A percentile compares a stretch with the other conserved stretches of the same genome.
These are phyloP conservation scores for Diaporthe vaccinii DNA, from an alignment of 2,329 filamentous ascomycete species.

Conservation along the genomic window DNA sequence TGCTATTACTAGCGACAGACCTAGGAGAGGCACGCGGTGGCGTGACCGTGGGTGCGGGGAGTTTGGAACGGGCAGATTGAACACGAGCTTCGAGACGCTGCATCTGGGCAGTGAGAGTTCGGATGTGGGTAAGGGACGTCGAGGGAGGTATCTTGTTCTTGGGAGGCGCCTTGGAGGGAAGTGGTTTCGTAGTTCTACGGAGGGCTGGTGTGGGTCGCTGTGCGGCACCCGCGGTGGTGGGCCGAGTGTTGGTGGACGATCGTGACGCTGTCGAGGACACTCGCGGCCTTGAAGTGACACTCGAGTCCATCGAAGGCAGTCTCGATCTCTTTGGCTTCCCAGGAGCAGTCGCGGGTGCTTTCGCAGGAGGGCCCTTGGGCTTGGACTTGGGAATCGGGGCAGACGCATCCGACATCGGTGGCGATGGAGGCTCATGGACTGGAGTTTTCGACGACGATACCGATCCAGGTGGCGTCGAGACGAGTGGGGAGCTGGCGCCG, in stretches of 20 bases:
- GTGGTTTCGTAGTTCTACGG: constrained; percentile 63
- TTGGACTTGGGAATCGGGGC: constrained; percentile 66
- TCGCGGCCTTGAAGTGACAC: constrained; percentile 67
- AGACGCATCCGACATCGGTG: constrained; percentile 91
- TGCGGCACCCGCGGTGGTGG: constrained; percentile 62
- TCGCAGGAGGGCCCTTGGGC: constrained; percentile 56
- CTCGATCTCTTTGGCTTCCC: constrained; percentile 61
- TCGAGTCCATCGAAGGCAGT: constrained; percentile 67
- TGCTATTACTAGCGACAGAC: constrained; percentile 53
- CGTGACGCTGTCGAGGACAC: constrained; percentile 52
- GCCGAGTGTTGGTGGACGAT: constrained; percentile 52
- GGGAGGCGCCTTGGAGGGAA: constrained; percentile 57
- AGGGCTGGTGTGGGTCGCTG: constrained; percentile 52
- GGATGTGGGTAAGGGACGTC: constrained; percentile 90
- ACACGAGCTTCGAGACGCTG: constrained; percentile 95
- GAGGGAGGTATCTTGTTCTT: constrained; percentile 66
- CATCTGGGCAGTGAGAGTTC: constrained; percentile 95
- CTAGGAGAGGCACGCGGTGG: constrained; percentile 87
- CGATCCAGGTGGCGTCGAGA: constrained; percentile 82
- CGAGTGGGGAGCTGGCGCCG: constrained; percentile 91
- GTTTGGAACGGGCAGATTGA: constrained; percentile 89
- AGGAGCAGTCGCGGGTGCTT: constrained; percentile 55
- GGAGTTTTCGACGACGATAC: constrained; percentile 65
- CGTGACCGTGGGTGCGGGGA: constrained; percentile 84
- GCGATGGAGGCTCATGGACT: constrained; percentile 88